phyloP scores from a whole-genome alignment of 352 stramenopile species.

The Globisporangium mamillatum region DNA sequence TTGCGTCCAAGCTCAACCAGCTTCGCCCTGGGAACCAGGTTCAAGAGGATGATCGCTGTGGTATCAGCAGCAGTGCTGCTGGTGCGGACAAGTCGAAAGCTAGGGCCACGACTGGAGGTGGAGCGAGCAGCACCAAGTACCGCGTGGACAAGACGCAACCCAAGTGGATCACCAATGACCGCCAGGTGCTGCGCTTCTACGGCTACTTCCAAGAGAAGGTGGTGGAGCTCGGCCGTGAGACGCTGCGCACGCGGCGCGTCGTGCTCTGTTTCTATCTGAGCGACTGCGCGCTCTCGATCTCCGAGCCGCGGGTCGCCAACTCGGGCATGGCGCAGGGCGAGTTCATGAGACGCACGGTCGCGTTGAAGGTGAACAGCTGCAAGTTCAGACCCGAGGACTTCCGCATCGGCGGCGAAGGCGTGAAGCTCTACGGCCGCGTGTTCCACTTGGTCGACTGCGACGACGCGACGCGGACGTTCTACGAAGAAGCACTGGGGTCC shows the following conservation, averaged over 20 bases:
- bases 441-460: slow-evolving; percentile 91
- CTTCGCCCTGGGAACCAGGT: not conserved
- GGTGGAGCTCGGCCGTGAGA: slow-evolving; percentile 27
- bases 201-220: slow-evolving; percentile 83
- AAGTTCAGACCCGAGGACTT: slow-evolving; percentile 75
- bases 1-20: slow-evolving; percentile 22
- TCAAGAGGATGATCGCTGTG: too few relatives aligned
- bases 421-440: slow-evolving; percentile 76
- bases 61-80: slow-evolving; percentile 1
- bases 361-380: slow-evolving; percentile 31
- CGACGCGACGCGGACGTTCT: slow-evolving; percentile 78
- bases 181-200: slow-evolving; percentile 89
- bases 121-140: slow-evolving; percentile 34
- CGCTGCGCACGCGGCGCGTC: slow-evolving; percentile 48
- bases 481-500: slow-evolving; percentile 45
- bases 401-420: slow-evolving; percentile 49
- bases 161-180: slow-evolving; percentile 66
- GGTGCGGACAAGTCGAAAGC: not conserved
- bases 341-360: slow-evolving; percentile 77
- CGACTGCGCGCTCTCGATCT: slow-evolving; percentile 84
- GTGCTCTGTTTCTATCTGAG: slow-evolving; percentile 82
- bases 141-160: slow-evolving; percentile 47
- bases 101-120: not conserved
- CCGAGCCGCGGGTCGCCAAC: slow-evolving; percentile 84
- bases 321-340: slow-evolving; percentile 86